A percentile compares a stretch with the other conserved stretches of the same genome.
Conservation (phyloP, 345 rosid genomes). For the Pugionium dolabratum region DNA sequence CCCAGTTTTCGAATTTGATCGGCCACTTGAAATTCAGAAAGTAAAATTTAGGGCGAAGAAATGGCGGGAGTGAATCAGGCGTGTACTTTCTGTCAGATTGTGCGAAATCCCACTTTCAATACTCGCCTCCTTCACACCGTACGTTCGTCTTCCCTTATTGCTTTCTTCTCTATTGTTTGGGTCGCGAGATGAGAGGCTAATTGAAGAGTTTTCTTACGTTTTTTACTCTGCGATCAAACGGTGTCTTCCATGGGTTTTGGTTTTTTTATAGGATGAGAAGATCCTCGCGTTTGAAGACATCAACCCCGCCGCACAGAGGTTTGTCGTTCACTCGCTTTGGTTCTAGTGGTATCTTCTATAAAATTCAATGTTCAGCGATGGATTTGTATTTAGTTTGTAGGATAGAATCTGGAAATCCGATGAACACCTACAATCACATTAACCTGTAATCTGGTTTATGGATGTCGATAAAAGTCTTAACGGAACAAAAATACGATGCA, state of each 20-base stretch:
- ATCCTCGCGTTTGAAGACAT: slow-evolving; percentile 85
- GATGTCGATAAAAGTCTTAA: not conserved
- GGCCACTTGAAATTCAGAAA: not conserved
- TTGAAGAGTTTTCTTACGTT: not conserved
- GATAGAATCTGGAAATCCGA: not conserved
- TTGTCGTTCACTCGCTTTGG: slow-evolving; percentile 9
- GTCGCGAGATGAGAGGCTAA: not conserved
- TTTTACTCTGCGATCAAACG: not conserved
- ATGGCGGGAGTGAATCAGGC: slow-evolving; percentile 62
- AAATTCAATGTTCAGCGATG: not conserved
- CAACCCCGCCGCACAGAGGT: slow-evolving; percentile 83
- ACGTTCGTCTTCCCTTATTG: slow-evolving; percentile 22
- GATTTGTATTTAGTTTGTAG: slow-evolving; percentile 1
- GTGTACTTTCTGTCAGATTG: slow-evolving; percentile 76
- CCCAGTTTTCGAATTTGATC: slow-evolving; percentile 5
- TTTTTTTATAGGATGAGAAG: slow-evolving; percentile 63
- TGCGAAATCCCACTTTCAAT: slow-evolving; percentile 45
- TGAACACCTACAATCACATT: not conserved
- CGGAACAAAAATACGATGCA: not conserved
- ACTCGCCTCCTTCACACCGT: slow-evolving; percentile 70
- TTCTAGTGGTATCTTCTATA: not conserved
- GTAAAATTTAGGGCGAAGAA: slow-evolving; percentile 15
- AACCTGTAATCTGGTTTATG: not conserved
- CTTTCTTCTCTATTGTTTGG: not conserved
- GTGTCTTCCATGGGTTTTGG: not conserved